These are phyloP conservation scores for Botrytis elliptica DNA, from an alignment of 2,329 filamentous ascomycete species.

Conservation along the genomic window DNA sequence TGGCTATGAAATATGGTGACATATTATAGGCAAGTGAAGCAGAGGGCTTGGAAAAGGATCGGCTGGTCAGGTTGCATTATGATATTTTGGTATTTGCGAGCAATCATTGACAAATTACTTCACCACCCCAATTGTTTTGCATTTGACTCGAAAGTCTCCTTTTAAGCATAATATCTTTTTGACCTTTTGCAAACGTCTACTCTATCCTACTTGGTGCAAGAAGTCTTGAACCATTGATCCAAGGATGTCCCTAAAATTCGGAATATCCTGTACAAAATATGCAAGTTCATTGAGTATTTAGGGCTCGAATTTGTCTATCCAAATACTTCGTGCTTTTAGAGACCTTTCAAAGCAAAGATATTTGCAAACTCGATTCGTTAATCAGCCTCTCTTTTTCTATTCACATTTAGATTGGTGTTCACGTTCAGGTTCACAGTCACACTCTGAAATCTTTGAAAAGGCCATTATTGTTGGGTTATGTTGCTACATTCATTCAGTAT, in stretches of 20 bases:
- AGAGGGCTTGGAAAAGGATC: background rate
- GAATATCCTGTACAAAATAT: background rate
- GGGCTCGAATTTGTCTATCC: background rate
- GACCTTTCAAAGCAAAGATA: background rate
- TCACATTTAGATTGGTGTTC: background rate
- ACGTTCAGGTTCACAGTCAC: background rate
- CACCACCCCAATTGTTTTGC: background rate
- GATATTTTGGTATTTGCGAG: background rate
- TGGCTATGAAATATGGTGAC: background rate
- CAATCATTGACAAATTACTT: background rate
- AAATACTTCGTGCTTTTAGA: background rate
- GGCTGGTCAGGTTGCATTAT: background rate
- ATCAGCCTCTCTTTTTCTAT: background rate
- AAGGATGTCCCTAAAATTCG: background rate
- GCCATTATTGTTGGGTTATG: background rate
- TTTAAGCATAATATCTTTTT: background rate
- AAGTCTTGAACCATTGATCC: background rate
- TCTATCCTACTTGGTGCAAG: background rate
- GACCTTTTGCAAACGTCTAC: background rate
- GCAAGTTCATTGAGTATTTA: background rate
- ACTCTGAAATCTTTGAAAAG: background rate
- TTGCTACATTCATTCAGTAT: background rate
- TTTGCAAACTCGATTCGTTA: background rate
- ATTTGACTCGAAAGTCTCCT: background rate
- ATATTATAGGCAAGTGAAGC: background rate